These are phyloP conservation scores for Botrytis pseudocinerea DNA, from an alignment of 2,329 filamentous ascomycete species.

Conservation along the genomic window DNA sequence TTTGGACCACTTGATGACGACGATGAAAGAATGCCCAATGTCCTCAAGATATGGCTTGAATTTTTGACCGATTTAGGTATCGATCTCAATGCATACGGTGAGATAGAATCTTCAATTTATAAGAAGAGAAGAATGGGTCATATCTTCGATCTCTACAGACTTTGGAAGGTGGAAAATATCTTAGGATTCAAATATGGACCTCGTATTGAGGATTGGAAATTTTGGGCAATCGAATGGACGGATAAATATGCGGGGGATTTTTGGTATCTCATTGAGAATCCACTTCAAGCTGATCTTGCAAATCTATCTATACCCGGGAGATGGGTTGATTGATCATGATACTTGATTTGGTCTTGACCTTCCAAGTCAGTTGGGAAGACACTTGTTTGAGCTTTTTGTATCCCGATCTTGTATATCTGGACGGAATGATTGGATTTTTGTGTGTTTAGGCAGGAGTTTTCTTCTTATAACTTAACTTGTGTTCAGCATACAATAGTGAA, in stretches of 20 bases:
- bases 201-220: slow-evolving; percentile 23
- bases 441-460: background rate
- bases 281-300: background rate
- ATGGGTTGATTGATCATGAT: background rate
- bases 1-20: no score
- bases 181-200: slow-evolving; percentile 22
- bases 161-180: fast-evolving
- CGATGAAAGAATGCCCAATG: no score
- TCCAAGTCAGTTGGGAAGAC: background rate
- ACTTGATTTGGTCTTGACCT: background rate
- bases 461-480: background rate
- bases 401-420: background rate
- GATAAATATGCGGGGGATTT: slow-evolving; percentile 23
- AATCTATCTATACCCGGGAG: background rate
- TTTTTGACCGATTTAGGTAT: no score
- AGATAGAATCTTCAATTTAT: no score
- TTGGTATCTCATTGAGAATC: slow-evolving; percentile 23
- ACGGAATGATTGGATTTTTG: background rate
- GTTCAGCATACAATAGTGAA: background rate
- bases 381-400: background rate
- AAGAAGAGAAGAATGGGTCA: no score
- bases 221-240: slow-evolving; percentile 12
- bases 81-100: no score
- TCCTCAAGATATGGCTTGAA: no score
- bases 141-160: no score